Base-by-base conservation (phyloP, 768 basidiomycete species). In the Suillus sp. region DNA sequence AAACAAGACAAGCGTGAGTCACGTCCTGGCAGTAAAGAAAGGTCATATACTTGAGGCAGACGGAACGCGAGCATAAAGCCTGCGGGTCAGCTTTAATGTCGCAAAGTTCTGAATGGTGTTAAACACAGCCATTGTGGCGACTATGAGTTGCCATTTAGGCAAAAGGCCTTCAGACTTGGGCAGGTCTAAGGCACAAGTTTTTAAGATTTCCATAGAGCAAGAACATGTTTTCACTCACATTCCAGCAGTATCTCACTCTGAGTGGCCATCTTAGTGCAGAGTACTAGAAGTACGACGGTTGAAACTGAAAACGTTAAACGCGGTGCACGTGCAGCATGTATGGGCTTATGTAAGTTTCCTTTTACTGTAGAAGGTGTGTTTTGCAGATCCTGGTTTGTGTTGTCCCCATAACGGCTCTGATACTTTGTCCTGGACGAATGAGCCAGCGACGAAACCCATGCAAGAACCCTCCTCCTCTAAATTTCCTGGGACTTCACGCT, bases 81-180 rank as follows among this genome's bases (percentile, higher is more conserved):
- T 83, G 62, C 87, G 86, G 43, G 93, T 95, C 67, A 95, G 77
- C 65, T 85, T 88, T 58, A 92, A 81, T 0, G 92, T 94, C 38
- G 82, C 66, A 70, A 93, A 90, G 76, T 92, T 96, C 75, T 97
- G 94, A 3, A 86, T 69, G 2, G 88, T 86, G 80, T 99, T 99
- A 81, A 96, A 92, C 32, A 94, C 62, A 18, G 94, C 92, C 58
- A 88, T 83, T 25, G 81, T 78, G 42, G 93, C 86, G 42, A 95
- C 86, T 64, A 96, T 69, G 59, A 97, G 84, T 75, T 95, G 91
- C 95, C 95, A 98, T 74, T 86, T 83, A 1, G 94, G 93, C 10
- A 99, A 84, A 71, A 84, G 81, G 34, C 95, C 96, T 9, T 79
- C 78, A 16, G 80, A 78, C 55, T 86, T 78, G 0, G 92, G 93